Conservation (phyloP, 2,329 filamentous ascomycete genomes). For the Ceratocystis ficicola region DNA sequence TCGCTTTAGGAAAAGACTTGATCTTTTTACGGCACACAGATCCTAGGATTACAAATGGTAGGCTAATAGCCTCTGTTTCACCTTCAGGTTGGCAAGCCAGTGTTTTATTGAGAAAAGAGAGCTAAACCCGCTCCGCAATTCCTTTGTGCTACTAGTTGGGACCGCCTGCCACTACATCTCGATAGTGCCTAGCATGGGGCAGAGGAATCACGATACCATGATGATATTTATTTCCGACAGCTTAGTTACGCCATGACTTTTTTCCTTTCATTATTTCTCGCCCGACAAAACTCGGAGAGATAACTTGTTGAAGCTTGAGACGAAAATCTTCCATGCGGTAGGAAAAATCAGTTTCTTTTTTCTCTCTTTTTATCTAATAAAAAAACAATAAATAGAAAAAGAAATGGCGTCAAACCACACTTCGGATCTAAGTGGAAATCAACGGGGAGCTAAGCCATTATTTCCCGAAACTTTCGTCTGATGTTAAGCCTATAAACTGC, state of each 20-base stretch:
- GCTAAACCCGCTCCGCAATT: not conserved
- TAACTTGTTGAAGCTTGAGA: not conserved
- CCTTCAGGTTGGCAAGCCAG: slow-evolving; percentile 9
- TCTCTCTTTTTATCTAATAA: no score
- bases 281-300: not conserved
- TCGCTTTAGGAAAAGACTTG: not conserved
- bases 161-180: not conserved
- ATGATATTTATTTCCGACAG: not conserved
- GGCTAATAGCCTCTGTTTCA: slow-evolving; percentile 6
- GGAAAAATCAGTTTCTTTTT: no score
- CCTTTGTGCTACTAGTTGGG: not conserved
- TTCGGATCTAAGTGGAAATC: slow-evolving; percentile 6
- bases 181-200: not conserved
- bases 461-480: slow-evolving; percentile 9
- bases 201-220: not conserved
- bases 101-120: slow-evolving; percentile 1
- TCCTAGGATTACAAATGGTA: not conserved
- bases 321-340: not conserved
- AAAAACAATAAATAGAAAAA: not conserved
- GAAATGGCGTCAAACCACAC: not conserved
- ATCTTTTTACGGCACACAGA: not conserved
- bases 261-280: no score
- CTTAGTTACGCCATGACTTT: not conserved
- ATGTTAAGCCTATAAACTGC: not conserved
- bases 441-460: not conserved